phyloP scores from a whole-genome alignment of 345 rosid genomes.

The Microthlaspi erraticum region DNA sequence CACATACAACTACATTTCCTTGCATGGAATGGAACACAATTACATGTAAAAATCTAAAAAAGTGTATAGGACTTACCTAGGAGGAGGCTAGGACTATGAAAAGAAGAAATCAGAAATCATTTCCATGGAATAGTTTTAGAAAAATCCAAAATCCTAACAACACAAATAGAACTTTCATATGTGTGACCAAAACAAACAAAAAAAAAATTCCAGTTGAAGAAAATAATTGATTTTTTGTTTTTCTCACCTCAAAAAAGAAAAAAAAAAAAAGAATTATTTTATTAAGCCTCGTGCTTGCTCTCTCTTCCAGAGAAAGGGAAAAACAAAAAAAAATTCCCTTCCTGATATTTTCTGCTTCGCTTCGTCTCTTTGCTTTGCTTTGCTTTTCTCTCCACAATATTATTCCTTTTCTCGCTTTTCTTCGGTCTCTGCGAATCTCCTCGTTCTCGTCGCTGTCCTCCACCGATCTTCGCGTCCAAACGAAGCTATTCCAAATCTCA shows the following conservation, averaged over 20 bases:
- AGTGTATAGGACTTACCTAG: no score
- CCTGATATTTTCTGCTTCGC: slow-evolving; percentile 45
- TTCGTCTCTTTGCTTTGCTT: slow-evolving; percentile 10
- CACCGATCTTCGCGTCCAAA: slow-evolving; percentile 15
- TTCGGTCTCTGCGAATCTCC: slow-evolving; percentile 30
- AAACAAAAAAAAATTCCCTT: background rate
- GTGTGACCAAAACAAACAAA: background rate
- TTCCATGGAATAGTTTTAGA: background rate
- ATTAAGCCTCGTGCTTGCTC: slow-evolving; percentile 10
- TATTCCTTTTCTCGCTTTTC: background rate
- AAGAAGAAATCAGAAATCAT: background rate
- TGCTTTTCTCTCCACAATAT: slow-evolving; percentile 25
- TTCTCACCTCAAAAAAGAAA: background rate
- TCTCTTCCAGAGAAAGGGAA: slow-evolving; percentile 34
- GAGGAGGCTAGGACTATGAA: no score
- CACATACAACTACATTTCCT: no score
- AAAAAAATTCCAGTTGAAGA: background rate
- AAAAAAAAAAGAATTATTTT: no score
- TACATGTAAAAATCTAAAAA: no score
- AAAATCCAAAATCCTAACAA: slow-evolving; percentile 1
- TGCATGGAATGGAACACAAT: no score
- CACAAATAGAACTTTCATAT: slow-evolving; percentile 6
- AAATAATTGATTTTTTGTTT: background rate
- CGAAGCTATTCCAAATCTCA: slow-evolving; percentile 15
- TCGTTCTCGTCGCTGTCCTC: slow-evolving; percentile 39